These are phyloP conservation scores for Alliaria petiolata DNA, from an alignment of 345 rosid genomes.

Conservation along the genomic window DNA sequence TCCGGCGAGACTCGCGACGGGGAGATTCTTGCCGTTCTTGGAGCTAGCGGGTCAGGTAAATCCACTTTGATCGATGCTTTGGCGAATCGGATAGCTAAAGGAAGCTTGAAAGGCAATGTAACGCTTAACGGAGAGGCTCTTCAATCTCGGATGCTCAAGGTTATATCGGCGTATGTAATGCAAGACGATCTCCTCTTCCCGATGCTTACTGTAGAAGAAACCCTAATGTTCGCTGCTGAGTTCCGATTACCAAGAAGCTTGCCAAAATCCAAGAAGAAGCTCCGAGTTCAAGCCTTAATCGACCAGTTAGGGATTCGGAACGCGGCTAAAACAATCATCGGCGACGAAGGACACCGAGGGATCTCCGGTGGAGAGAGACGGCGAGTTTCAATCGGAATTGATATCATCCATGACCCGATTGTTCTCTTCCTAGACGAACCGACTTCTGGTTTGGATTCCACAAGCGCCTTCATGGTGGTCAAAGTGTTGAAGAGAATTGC, in stretches of 20 bases:
- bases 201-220: constrained; percentile 90
- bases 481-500: constrained; percentile 84
- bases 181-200: constrained; percentile 86
- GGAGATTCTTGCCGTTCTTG: constrained; percentile 85
- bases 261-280: constrained; percentile 69
- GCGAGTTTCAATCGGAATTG: constrained; percentile 88
- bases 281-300: constrained; percentile 72
- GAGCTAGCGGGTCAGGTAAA: constrained; percentile 93
- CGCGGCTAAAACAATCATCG: constrained; percentile 82
- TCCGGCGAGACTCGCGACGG: constrained; percentile 90
- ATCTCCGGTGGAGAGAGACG: constrained; percentile 93
- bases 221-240: constrained; percentile 87
- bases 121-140: constrained; percentile 66
- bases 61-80: constrained; percentile 80
- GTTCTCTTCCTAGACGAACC: constrained; percentile 88
- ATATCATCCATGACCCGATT: constrained; percentile 89
- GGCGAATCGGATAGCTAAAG: constrained; percentile 75
- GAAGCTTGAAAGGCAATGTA: constrained; percentile 66
- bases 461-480: constrained; percentile 93
- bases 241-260: constrained; percentile 74
- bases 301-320: constrained; percentile 84
- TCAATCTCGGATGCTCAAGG: constrained; percentile 73
- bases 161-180: constrained; percentile 91
- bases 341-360: constrained; percentile 95
- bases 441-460: constrained; percentile 91